Percentiles rank a stretch among this genome's conserved stretches.
phyloP scores from a whole-genome alignment of 208 protist genomes.

The Trypanosoma melophagium region DNA sequence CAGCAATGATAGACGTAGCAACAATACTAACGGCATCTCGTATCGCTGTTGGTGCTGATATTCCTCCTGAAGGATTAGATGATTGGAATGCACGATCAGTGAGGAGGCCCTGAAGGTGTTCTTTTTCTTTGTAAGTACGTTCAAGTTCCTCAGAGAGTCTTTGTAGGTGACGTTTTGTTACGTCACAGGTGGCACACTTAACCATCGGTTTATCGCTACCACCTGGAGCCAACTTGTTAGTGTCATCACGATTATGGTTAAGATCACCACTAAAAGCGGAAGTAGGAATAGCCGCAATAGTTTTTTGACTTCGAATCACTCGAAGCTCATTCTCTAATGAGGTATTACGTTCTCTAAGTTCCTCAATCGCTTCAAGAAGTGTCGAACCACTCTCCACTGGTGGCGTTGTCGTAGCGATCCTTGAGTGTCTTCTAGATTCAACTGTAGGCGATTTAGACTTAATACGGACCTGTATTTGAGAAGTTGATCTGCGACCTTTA shows the following conservation, averaged over 20 bases:
- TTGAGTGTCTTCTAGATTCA: background rate
- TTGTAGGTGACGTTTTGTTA: background rate
- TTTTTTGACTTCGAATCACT: conserved; percentile 8
- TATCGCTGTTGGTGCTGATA: conserved; percentile 3
- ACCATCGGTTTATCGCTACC: background rate
- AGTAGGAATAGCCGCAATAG: background rate
- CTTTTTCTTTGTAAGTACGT: conserved; percentile 37
- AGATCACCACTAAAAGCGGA: background rate
- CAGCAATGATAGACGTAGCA: conserved; percentile 39
- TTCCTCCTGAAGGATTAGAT: background rate
- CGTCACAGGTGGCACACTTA: background rate
- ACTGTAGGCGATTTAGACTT: background rate
- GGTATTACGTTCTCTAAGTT: conserved; percentile 54
- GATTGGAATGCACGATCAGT: conserved; percentile 1
- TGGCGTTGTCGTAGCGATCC: background rate
- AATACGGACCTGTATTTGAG: background rate
- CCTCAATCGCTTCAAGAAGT: conserved; percentile 31
- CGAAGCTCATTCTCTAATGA: conserved; percentile 40
- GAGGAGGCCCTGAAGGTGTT: conserved; percentile 27
- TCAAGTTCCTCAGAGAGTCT: conserved; percentile 28
- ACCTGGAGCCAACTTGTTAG: background rate
- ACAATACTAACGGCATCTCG: conserved; percentile 24
- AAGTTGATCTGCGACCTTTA: background rate
- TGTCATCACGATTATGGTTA: background rate
- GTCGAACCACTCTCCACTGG: background rate